phyloP scores from a whole-genome alignment of 495 filamentous ascomycete species.

The Aspergillus ellipticus region DNA sequence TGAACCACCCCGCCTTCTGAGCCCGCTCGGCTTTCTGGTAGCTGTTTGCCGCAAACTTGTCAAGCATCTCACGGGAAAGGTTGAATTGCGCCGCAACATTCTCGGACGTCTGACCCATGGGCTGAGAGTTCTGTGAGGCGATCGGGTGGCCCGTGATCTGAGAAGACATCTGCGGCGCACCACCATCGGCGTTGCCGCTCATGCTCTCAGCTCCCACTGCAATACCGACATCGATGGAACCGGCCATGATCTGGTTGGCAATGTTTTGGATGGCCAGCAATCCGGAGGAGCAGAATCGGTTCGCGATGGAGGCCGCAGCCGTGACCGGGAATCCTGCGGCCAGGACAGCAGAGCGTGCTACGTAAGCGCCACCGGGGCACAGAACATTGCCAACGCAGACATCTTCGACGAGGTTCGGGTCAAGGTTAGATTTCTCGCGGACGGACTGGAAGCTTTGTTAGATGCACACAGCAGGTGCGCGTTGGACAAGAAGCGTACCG shows the following conservation, averaged over 20 bases:
- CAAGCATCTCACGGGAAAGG: constrained; percentile 70
- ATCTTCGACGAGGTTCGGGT: constrained; percentile 85
- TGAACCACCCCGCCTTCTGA: constrained; percentile 87
- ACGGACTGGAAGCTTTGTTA: constrained; percentile 39
- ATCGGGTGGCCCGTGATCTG: constrained; percentile 67
- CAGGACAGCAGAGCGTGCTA: constrained; percentile 79
- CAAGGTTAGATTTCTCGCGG: constrained; percentile 67
- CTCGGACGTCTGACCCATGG: constrained; percentile 96
- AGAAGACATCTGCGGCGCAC: constrained; percentile 70
- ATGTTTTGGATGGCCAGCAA: constrained; percentile 91
- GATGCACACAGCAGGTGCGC: neutral
- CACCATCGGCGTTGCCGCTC: constrained; percentile 67
- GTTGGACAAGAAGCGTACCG: constrained; percentile 51
- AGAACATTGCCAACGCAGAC: constrained; percentile 87
- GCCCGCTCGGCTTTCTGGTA: constrained; percentile 83
- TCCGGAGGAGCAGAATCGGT: constrained; percentile 95
- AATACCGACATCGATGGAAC: constrained; percentile 82
- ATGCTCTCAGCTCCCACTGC: constrained; percentile 88
- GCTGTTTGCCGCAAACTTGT: constrained; percentile 77
- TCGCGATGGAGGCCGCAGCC: constrained; percentile 68
- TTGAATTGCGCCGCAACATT: constrained; percentile 88
- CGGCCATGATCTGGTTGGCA: constrained; percentile 76
- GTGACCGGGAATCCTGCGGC: constrained; percentile 92
- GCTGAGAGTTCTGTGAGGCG: constrained; percentile 76
- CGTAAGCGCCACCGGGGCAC: constrained; percentile 61